phyloP scores from a whole-genome alignment of 2,329 filamentous ascomycete species.

The Diaporthe ilicicola region DNA sequence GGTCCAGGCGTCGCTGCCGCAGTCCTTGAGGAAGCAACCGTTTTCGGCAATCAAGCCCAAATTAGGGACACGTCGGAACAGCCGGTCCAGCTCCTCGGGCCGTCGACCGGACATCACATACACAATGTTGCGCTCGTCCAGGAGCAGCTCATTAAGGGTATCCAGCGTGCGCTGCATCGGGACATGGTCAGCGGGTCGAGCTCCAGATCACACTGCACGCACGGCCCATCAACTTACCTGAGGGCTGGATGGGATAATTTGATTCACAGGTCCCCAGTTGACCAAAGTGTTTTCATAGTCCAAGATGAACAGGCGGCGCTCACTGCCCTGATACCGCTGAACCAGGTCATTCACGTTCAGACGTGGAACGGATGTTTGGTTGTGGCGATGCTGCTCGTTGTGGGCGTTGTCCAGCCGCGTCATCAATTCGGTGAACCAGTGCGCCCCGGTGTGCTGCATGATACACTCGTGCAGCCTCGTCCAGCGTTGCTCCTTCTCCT shows the following conservation, averaged over 20 bases:
- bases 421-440: constrained; percentile 84
- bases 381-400: constrained; percentile 84
- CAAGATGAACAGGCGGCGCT: constrained; percentile 82
- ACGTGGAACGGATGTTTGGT: constrained; percentile 86
- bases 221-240: constrained; percentile 51
- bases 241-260: constrained; percentile 86
- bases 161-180: constrained; percentile 75
- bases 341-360: constrained; percentile 74
- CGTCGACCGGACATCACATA: constrained; percentile 94
- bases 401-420: constrained; percentile 77
- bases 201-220: background rate
- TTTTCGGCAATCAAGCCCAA: constrained; percentile 94
- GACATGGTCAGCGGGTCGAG: constrained; percentile 19
- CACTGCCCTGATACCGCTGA: constrained; percentile 71
- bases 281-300: constrained; percentile 95
- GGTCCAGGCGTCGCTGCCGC: constrained; percentile 74
- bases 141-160: constrained; percentile 80
- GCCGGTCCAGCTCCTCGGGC: constrained; percentile 85
- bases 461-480: constrained; percentile 76
- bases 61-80: constrained; percentile 84
- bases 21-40: constrained; percentile 86
- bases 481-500: constrained; percentile 81
- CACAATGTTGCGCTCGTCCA: constrained; percentile 83
- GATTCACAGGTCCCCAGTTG: constrained; percentile 83
- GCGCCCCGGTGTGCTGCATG: constrained; percentile 80